These are phyloP conservation scores for Alternaria rosae DNA, from an alignment of 2,329 filamentous ascomycete species.

Conservation along the genomic window DNA sequence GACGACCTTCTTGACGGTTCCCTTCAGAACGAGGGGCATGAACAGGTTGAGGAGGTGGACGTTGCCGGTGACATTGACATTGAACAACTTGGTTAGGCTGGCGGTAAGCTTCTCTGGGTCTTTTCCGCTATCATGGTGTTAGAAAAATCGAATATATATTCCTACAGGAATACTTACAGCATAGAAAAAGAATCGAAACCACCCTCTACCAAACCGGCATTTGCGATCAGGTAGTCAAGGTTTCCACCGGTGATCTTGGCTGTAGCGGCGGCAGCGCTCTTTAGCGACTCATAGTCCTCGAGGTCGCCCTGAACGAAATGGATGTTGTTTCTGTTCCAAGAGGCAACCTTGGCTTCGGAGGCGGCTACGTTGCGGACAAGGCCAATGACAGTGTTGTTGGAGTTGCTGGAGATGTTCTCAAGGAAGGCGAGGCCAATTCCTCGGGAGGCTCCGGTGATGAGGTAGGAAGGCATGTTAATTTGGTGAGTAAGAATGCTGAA, in stretches of 20 bases:
- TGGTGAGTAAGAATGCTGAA: neutral
- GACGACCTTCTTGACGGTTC: conserved; percentile 53
- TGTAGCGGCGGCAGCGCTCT: conserved; percentile 40
- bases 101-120: conserved; percentile 8
- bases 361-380: conserved; percentile 38
- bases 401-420: conserved; percentile 31
- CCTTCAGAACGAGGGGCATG: conserved; percentile 51
- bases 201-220: conserved; percentile 41
- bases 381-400: conserved; percentile 44
- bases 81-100: conserved; percentile 23
- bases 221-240: conserved; percentile 55
- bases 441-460: conserved; percentile 45
- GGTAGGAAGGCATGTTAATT: conserved; percentile 38
- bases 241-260: conserved; percentile 45
- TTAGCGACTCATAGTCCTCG: conserved; percentile 43
- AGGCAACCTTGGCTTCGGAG: conserved; percentile 11
- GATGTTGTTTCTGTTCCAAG: conserved; percentile 38
- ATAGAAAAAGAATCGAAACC: conserved; percentile 19
- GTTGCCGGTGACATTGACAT: conserved; percentile 42
- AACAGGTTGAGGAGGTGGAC: conserved; percentile 50
- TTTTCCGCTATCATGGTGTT: neutral
- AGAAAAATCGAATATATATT: too few species aligned
- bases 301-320: conserved; percentile 51
- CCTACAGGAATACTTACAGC: conserved; percentile 1
- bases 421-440: conserved; percentile 35